Base-by-base conservation (phyloP, 2,329 filamentous ascomycete genomes). In the Neofusicoccum kwambonambiense region DNA sequence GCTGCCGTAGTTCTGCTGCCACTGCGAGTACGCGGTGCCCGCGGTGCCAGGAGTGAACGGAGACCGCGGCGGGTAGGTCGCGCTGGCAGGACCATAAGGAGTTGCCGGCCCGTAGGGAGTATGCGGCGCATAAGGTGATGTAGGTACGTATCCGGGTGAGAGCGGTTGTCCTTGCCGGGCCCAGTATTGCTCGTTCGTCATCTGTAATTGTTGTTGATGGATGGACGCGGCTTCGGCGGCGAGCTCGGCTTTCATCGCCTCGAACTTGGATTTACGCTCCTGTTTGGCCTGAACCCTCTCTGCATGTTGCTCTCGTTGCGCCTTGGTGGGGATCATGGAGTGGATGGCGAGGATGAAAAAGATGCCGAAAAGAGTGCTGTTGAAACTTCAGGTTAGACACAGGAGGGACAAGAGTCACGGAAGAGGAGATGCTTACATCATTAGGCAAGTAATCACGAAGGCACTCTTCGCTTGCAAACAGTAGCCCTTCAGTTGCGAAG, bases 391-490 rank as follows among this genome's bases (percentile, higher is more conserved):
- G 6, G n/a, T 54, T 19, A 54, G 51, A 27, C 15, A 47, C 66
- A 64, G 65, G 42, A 64, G 41, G 56, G 62, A 44, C 44, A 64
- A 17, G n/a, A 39, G 50, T 39, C 11, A 13, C 44, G 57, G 19
- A 35, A 17, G 39, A 4, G 19, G 15, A 84, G 39, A 3, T 6
- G 35, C 87, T 79, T 82, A 91, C 89, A 91, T 80, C 85, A 92
- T 87, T 68, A 88, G 80, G 13, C 88, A 76, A 0, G 87, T 87
- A 19, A 86, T 81, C 13, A 84, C 89, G 70, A 92, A 89, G 13
- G 83, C 82, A 61, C 83, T 85, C 74, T 92, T 89, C 6, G 90
- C 90, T 74, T 90, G 83, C 71, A 82, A 77, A 75, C 91, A 94
- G 70, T 86, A 87, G 7, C 76, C 72, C 63, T 82, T 78, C 54